A percentile compares a stretch with the other conserved stretches of the same genome.
Conservation (phyloP, 2,329 filamentous ascomycete species). For the Escovopsis sp. region DNA sequence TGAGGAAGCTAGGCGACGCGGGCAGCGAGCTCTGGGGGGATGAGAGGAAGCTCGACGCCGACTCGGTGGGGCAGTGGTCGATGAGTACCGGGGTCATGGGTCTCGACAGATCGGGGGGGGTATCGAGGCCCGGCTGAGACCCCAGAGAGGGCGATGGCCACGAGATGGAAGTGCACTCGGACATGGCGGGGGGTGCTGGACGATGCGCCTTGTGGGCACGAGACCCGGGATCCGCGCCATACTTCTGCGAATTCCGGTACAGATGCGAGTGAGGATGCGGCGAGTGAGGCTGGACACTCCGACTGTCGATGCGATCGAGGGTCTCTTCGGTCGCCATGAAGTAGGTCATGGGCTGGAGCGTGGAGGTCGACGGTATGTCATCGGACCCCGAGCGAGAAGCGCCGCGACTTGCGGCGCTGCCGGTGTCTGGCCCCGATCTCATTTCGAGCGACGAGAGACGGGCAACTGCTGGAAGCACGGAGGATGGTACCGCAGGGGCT, state of each 20-base stretch:
- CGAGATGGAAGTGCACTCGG: slow-evolving; percentile 3
- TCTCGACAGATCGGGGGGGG: slow-evolving; percentile 10
- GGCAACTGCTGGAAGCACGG: background rate
- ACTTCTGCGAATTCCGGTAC: slow-evolving; percentile 1
- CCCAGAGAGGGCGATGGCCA: slow-evolving; percentile 5
- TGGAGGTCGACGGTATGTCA: slow-evolving; percentile 5
- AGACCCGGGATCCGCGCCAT: background rate
- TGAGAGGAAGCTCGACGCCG: slow-evolving; percentile 30
- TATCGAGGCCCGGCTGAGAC: slow-evolving; percentile 4
- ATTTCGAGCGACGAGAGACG: slow-evolving; percentile 4
- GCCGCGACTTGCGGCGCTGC: slow-evolving; percentile 3
- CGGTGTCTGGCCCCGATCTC: slow-evolving; percentile 7
- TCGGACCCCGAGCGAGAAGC: slow-evolving; percentile 5
- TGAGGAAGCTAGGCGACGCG: slow-evolving; percentile 22
- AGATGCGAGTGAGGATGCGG: background rate
- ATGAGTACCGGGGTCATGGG: slow-evolving; percentile 14
- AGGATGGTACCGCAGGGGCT: no score
- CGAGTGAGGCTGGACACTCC: slow-evolving; percentile 1
- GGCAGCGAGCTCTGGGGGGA: slow-evolving; percentile 37
- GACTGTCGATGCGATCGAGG: slow-evolving; percentile 12
- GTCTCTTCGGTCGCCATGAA: slow-evolving; percentile 21
- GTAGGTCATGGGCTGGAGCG: slow-evolving; percentile 16
- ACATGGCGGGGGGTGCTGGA: slow-evolving; percentile 3
- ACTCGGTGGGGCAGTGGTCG: slow-evolving; percentile 14
- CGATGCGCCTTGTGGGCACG: slow-evolving; percentile 1